Percentiles rank a stretch among this genome's conserved stretches.
Evolutionary conservation across 257 asterid genomes (phyloP).

Genomic region (Ilex aquifolium): DNA sequence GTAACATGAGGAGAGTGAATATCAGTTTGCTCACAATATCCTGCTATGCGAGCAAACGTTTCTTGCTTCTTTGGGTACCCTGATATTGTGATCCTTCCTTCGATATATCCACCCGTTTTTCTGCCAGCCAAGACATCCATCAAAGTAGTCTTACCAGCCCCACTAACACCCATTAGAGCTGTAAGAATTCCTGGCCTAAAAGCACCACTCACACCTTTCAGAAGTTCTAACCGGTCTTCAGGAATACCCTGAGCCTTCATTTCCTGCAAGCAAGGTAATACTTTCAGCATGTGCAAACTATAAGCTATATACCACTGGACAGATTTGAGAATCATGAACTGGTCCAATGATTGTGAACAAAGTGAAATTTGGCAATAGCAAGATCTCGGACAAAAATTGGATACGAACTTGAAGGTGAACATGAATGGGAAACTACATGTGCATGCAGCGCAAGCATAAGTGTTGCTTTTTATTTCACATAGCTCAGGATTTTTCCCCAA

Average conservation of each 20-base stretch:
- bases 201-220: constrained; percentile 75
- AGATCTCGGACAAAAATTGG: too few relatives aligned
- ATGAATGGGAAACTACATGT: too few relatives aligned
- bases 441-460: too few relatives aligned
- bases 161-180: constrained; percentile 79
- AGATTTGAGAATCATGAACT: too few relatives aligned
- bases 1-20: constrained; percentile 82
- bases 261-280: constrained; percentile 31
- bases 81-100: constrained; percentile 60
- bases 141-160: constrained; percentile 78
- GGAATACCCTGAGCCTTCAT: constrained; percentile 58
- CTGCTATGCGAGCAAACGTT: constrained; percentile 73
- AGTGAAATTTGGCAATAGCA: too few relatives aligned
- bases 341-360: too few relatives aligned
- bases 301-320: too few relatives aligned
- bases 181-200: constrained; percentile 81
- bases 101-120: constrained; percentile 70
- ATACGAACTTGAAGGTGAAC: too few relatives aligned
- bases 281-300: not conserved
- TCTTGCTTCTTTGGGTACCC: constrained; percentile 71
- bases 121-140: constrained; percentile 87
- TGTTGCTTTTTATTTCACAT: too few relatives aligned
- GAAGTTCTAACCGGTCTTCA: constrained; percentile 51
- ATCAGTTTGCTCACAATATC: constrained; percentile 85
- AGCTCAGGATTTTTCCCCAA: too few relatives aligned